Base-by-base conservation (phyloP, 2,329 filamentous ascomycete genomes). In the Falciphora oryzae region DNA sequence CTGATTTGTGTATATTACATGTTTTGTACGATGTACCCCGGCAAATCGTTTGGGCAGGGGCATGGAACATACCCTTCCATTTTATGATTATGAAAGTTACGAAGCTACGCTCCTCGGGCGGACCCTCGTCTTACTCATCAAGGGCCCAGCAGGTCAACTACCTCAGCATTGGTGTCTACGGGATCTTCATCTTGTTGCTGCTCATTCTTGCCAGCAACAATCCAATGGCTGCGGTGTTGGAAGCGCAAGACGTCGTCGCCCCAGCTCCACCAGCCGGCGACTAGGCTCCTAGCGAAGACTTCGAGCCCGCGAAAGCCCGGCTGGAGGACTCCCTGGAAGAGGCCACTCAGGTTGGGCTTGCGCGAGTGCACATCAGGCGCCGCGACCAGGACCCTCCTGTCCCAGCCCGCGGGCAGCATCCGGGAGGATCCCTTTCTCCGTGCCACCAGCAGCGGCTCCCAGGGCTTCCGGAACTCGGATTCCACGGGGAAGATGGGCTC, bases 311-410 rank as follows among this genome's bases (percentile, higher is more conserved):
- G 71, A 69, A 86, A 88, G 2, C 78, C 74, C 3, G 71, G 68
- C 0, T 78, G 78, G 32, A 91, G 70, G n/a, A 87, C 70, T 4
- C 80, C 76, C 64, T 83, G 80, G 61, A 92, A 83, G 28, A 91
- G 69, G 2, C 74, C 71, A 66, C 87, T 86, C 64, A 94, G 72
- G 70, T 87, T 91, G 4, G 91, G 91, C 73, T 95, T 95, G 61
- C 91, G 79, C 0, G 91, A 93, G 74, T 95, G 91, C 4, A 91
- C 69, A 72, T 94, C 91, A 1, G 90, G 89, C 28, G 91, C 89
- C 1, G 84, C 86, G 11, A 91, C 73, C 38, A 94, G 79, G 2
- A 91, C 84, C 72, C 83, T 57, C 56, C 57, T 88, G 35, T 76
- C 78, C 0, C 64, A 77, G 57, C 77, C 76, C 64, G 73, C 73